phyloP scores from a whole-genome alignment of 2,329 filamentous ascomycete genomes.

The Colletotrichum higginsianum region DNA sequence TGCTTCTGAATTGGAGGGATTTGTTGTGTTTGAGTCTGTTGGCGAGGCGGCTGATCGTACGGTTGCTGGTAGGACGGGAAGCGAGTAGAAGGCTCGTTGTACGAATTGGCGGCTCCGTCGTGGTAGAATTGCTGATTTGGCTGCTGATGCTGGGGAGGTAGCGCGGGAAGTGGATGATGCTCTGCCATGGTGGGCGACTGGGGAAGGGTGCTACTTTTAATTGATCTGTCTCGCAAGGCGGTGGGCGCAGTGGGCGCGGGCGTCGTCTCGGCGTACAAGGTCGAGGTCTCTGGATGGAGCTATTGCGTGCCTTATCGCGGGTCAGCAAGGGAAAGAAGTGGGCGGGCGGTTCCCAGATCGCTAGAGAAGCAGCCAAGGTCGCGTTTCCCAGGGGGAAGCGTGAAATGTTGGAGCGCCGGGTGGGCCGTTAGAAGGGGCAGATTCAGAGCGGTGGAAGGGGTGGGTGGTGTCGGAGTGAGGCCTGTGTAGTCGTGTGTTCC shows the following conservation, averaged over 20 bases:
- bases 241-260: constrained; percentile 34
- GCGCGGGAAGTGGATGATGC: constrained; percentile 41
- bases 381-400: constrained; percentile 36
- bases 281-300: constrained; percentile 29
- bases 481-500: constrained; percentile 27
- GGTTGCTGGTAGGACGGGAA: constrained; percentile 44
- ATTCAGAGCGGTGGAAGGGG: constrained; percentile 26
- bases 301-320: constrained; percentile 43
- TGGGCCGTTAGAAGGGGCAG: constrained; percentile 36
- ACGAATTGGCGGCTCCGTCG: constrained; percentile 45
- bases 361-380: constrained; percentile 41
- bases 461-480: constrained; percentile 25
- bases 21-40: constrained; percentile 33
- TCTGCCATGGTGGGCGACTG: constrained; percentile 54
- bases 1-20: constrained; percentile 19
- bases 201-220: constrained; percentile 52
- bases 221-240: constrained; percentile 46
- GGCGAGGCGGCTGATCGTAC: constrained; percentile 42
- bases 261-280: constrained; percentile 40
- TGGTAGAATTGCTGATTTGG: constrained; percentile 46
- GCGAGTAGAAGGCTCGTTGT: constrained; percentile 29
- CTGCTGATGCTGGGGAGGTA: constrained; percentile 46
- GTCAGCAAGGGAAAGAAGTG: constrained; percentile 42
- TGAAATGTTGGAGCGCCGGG: constrained; percentile 31
- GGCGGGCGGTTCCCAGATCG: constrained; percentile 37